A percentile compares a stretch with the other conserved stretches of the same genome.
Evolutionary conservation across 192 early-diverging fungal genomes (phyloP).

Genomic region (Coemansia sp.): DNA sequence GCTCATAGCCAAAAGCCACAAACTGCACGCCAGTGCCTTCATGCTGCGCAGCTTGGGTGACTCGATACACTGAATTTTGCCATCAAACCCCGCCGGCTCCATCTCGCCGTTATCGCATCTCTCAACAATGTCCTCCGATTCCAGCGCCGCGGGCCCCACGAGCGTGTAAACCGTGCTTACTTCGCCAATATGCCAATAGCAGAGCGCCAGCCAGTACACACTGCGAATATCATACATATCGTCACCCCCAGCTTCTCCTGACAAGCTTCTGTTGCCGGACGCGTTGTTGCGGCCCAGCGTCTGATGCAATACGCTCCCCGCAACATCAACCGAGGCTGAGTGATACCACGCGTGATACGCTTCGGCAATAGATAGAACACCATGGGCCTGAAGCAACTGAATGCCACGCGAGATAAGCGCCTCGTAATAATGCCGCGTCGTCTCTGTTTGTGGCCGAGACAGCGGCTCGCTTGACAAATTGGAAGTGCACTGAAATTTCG

Average conservation of each 20-base stretch:
- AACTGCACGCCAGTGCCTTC: constrained; percentile 41
- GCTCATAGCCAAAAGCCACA: constrained; percentile 45
- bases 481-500: background rate
- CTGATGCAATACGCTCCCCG: constrained; percentile 37
- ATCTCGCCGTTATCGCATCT: constrained; percentile 1
- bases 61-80: constrained; percentile 2
- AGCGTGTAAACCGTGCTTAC: constrained; percentile 32
- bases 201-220: constrained; percentile 51
- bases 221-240: constrained; percentile 38
- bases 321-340: constrained; percentile 16
- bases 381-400: constrained; percentile 36
- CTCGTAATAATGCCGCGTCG: constrained; percentile 34
- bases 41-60: constrained; percentile 16
- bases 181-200: constrained; percentile 52
- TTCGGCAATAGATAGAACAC: constrained; percentile 42
- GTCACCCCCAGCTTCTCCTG: background rate
- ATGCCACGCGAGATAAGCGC: constrained; percentile 43
- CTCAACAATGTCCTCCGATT: constrained; percentile 33
- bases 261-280: background rate
- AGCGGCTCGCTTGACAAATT: background rate
- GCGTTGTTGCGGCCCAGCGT: constrained; percentile 14
- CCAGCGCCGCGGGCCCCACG: constrained; percentile 21
- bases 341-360: constrained; percentile 52
- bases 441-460: constrained; percentile 32
- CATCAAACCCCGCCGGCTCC: background rate